Base-by-base conservation (phyloP, 2,329 filamentous ascomycete genomes). In the Alternaria solani region DNA sequence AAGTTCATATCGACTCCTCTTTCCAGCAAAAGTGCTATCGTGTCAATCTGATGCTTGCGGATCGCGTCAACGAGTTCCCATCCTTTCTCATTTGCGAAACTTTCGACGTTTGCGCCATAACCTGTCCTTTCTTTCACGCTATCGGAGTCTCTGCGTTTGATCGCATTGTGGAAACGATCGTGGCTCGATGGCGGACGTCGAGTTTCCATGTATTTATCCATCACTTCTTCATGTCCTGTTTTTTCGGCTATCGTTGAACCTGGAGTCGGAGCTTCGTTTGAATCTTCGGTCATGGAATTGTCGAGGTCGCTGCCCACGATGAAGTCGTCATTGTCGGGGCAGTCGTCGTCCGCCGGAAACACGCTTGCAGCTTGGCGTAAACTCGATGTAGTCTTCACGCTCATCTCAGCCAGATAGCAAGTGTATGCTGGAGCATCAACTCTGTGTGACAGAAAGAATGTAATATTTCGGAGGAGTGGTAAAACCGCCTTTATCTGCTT, bases 1-100 rank as follows among this genome's bases (percentile, higher is more conserved):
- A 57, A 60, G 48, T 64, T 36, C 4, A 59, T 44, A 49, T 61
- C 52, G 9, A 62, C 67, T 14, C 66, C 63, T 14, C 30, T 54
- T 26, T 63, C 47, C 9, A 72, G 66, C 16, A 72, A 59, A 4
- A 69, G 46, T 26, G 36, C 55, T 3, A 61, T 49, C 0, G 55
- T 57, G 11, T 65, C 61, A 20, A 69, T 30, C 6, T 68, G 51
- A 18, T 30, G 25, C 43, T 63, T 51, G 11, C 48, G 25, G n/a
- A 71, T 67, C 11, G 69, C 59, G 8, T 65, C 47, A 8, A 61
- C 53, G 5, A 72, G 57, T 16, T 63, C 49, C 49, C 12, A 59
- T 66, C 30, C 39, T 56, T 32, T 52, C 62, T 64, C 57, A 16
- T 51, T 25, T 5, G 57, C 56, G 23, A 57, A 36, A 36, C 23